Conservation (phyloP, 352 stramenopile genomes). For the Lagenidium sp. region DNA sequence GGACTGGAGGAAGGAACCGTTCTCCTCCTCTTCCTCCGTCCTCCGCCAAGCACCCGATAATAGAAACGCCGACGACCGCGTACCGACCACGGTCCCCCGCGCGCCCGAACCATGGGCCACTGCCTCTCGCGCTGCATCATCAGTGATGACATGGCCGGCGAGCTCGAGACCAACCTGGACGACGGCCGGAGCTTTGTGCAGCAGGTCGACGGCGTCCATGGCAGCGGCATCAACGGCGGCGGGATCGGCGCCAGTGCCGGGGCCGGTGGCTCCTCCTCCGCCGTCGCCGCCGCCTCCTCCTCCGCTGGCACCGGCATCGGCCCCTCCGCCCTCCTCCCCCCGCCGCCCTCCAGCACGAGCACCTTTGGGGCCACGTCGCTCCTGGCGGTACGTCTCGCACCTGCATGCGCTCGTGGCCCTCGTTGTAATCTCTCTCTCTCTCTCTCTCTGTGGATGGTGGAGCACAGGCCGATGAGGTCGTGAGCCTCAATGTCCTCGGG, state of each 20-base stretch:
- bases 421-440: too few species aligned
- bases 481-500: constrained; percentile 70
- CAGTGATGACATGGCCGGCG: constrained; percentile 74
- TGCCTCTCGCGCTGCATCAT: constrained; percentile 83
- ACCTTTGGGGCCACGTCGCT: constrained; percentile 70
- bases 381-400: constrained; percentile 40
- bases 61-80: neutral
- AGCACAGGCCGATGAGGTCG: constrained; percentile 67
- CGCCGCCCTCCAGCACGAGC: constrained; percentile 5
- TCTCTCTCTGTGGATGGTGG: neutral
- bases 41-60: neutral
- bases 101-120: constrained; percentile 60
- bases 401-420: neutral
- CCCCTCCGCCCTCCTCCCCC: too few species aligned
- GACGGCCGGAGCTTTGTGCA: constrained; percentile 52
- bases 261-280: too few species aligned
- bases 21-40: neutral
- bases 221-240: too few species aligned
- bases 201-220: constrained; percentile 25
- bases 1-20: neutral
- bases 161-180: constrained; percentile 80
- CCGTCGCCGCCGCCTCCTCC: neutral
- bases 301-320: neutral
- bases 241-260: too few species aligned
- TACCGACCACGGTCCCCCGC: neutral